Base-by-base conservation (phyloP, 352 stramenopile species). In the Aphanomyces euteiches region DNA sequence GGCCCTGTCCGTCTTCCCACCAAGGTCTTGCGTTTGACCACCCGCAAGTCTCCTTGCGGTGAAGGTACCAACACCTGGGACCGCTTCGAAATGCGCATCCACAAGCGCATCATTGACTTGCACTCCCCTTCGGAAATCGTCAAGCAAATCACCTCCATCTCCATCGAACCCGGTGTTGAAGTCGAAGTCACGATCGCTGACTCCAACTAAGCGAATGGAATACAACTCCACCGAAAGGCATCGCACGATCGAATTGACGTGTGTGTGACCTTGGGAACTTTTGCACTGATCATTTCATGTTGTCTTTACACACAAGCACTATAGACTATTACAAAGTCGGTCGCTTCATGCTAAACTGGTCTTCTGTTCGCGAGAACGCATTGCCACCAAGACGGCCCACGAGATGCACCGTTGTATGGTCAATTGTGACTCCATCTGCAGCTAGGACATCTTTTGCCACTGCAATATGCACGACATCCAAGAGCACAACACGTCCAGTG, bases 1-100 rank as follows among this genome's bases (percentile, higher is more conserved):
- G 97, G 97, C 77, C 97, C 97, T 21, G 97, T 99, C 67, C 96
- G 97, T 88, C 88, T 99, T 72, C 97, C 97, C 61, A 99, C 97
- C 81, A 99, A 99, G 91, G 96, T 97, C 76, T 89, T 99, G 61
- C 92, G 86, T 75, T 96, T 99, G 67, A 99, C 97, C 70, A 99
- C 97, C 72, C 96, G 97, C 77, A 99, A 99, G 93, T 98, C 97
- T 77, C 97, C 97, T 71, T 98, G 86, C 88, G 88, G 87, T 92
- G 88, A 96, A 74, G 97, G 97, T 97, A 99, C 97, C 90, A 99
- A 99, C 90, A 99, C 97, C 53, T 99, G 96, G 93, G 97, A 99
- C 85, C 88, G 95, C 73, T 99, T 99, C 83, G 96, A 99, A 84
- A 99, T 99, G 97, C 92, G 96, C 80, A 96, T 97, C 77, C 92